These are phyloP conservation scores for Alloascoidea hylecoeti DNA, from an alignment of 805 yeast genomes.

Conservation along the genomic window DNA sequence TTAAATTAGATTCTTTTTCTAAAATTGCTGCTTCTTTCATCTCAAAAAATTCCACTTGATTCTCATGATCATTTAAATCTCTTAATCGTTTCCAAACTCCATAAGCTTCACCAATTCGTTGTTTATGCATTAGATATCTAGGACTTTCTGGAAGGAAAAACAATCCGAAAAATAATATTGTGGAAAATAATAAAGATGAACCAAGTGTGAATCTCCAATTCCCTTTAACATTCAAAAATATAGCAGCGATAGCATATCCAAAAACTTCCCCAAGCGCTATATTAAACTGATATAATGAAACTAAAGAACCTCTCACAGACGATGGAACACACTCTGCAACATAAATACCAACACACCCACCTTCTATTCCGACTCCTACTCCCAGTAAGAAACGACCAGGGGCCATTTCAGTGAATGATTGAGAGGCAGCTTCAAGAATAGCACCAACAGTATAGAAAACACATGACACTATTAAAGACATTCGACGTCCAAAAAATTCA, in stretches of 20 bases:
- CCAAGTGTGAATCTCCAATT: slow-evolving; percentile 62
- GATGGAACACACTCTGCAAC: slow-evolving; percentile 50
- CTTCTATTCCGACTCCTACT: slow-evolving; percentile 52
- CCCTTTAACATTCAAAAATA: slow-evolving; percentile 37
- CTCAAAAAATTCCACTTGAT: slow-evolving; percentile 40
- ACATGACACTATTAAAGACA: slow-evolving; percentile 40
- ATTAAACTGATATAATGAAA: slow-evolving; percentile 48
- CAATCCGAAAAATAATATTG: slow-evolving; percentile 33
- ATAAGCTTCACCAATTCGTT: slow-evolving; percentile 36
- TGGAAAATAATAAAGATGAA: slow-evolving; percentile 43
- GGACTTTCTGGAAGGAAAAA: slow-evolving; percentile 49
- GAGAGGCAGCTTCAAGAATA: slow-evolving; percentile 39
- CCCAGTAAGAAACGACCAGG: slow-evolving; percentile 50
- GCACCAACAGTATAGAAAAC: slow-evolving; percentile 49
- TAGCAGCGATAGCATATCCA: slow-evolving; percentile 51
- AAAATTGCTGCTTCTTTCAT: slow-evolving; percentile 37
- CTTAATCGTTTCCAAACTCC: slow-evolving; percentile 42
- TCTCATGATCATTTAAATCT: slow-evolving; percentile 25
- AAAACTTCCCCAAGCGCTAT: slow-evolving; percentile 55
- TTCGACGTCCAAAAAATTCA: slow-evolving; percentile 40
- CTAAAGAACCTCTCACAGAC: slow-evolving; percentile 41
- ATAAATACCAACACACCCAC: slow-evolving; percentile 50
- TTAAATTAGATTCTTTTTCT: slow-evolving; percentile 25
- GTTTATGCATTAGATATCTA: slow-evolving; percentile 40
- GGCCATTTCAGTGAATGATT: slow-evolving; percentile 30